Evolutionary conservation across 306 rosid genomes (phyloP).

Genomic region (Hippophae gyantsensis): DNA sequence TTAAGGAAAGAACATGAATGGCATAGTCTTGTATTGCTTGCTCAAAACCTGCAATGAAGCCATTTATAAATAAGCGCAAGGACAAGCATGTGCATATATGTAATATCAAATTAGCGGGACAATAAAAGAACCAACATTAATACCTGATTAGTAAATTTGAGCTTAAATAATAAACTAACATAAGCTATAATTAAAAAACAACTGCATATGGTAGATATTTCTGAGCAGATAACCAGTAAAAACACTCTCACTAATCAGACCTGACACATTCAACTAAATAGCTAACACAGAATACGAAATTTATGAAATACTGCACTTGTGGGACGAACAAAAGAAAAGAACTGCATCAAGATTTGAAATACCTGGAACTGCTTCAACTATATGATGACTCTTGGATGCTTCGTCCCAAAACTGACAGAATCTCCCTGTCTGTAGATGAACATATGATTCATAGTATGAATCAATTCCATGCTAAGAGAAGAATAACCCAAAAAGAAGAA

Average conservation of each 20-base stretch:
- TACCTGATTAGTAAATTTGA: no score
- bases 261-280: no score
- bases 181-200: no score
- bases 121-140: no score
- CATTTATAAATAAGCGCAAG: slow-evolving; percentile 10
- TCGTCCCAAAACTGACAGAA: slow-evolving; percentile 95
- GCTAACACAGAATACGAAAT: no score
- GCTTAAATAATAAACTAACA: no score
- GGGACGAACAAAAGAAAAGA: not conserved
- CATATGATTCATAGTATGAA: not conserved
- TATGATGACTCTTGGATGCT: slow-evolving; percentile 77
- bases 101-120: no score
- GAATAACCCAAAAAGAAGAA: not conserved
- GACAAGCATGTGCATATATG: not conserved
- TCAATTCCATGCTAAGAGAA: not conserved
- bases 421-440: slow-evolving; percentile 62
- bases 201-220: no score
- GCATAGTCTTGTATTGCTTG: slow-evolving; percentile 79
- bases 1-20: slow-evolving; percentile 72
- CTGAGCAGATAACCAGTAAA: no score
- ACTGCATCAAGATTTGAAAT: not conserved
- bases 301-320: no score
- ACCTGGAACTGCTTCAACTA: slow-evolving; percentile 93
- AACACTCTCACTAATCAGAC: no score
- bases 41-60: slow-evolving; percentile 69